A percentile compares a stretch with the other conserved stretches of the same genome.
Conservation (phyloP, 2,329 filamentous ascomycete species). For the Aspergillus hiratsukae region DNA sequence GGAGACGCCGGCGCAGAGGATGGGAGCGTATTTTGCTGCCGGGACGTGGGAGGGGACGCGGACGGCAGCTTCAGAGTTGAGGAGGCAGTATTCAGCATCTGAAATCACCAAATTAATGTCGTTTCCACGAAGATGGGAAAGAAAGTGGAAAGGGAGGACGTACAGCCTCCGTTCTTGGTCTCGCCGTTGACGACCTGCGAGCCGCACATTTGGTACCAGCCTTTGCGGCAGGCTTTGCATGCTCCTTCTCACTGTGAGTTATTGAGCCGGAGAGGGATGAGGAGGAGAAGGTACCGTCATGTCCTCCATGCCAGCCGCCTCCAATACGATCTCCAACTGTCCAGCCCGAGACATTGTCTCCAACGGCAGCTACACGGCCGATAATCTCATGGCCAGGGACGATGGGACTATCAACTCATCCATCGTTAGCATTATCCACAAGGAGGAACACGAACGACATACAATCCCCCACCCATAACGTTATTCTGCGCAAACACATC, state of each 20-base stretch:
- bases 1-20: constrained; percentile 50
- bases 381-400: constrained; percentile 69
- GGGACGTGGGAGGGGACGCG: constrained; percentile 46
- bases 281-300: constrained; percentile 22
- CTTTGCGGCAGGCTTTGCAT: constrained; percentile 61
- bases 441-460: constrained; percentile 7
- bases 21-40: constrained; percentile 43
- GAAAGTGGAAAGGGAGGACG: constrained; percentile 11
- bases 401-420: constrained; percentile 43
- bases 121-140: neutral
- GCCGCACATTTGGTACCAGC: constrained; percentile 65
- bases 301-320: constrained; percentile 63
- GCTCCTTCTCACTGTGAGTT: constrained; percentile 37
- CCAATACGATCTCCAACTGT: constrained; percentile 64
- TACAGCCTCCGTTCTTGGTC: constrained; percentile 61
- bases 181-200: constrained; percentile 62
- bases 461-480: constrained; percentile 51
- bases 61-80: constrained; percentile 39
- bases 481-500: constrained; percentile 51
- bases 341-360: constrained; percentile 50
- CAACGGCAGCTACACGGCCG: constrained; percentile 61
- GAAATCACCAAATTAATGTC: neutral
- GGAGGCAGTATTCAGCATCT: constrained; percentile 38
- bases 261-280: neutral
- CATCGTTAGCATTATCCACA: neutral